These are phyloP conservation scores for Chiua virens DNA, from an alignment of 768 basidiomycete genomes.

Conservation along the genomic window DNA sequence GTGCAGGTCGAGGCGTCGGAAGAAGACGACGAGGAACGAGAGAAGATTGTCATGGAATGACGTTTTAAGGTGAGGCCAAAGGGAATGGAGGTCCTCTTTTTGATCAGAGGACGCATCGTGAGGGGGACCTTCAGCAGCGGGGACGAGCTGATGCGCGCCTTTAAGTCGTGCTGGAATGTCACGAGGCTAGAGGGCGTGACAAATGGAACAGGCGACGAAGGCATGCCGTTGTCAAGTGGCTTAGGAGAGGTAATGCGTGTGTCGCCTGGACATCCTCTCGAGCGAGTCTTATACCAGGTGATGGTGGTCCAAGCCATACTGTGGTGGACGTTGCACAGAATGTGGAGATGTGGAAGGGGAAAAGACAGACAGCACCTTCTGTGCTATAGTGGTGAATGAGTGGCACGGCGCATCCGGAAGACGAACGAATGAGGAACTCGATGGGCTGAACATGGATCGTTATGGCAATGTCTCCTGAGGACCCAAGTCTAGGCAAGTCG, in stretches of 20 bases:
- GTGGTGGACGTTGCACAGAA: constrained; percentile 19
- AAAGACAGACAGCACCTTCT: constrained; percentile 12
- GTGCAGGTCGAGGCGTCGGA: constrained; percentile 9
- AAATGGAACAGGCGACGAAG: constrained; percentile 26
- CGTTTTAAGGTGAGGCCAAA: constrained; percentile 24
- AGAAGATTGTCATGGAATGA: constrained; percentile 25
- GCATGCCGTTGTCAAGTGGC: constrained; percentile 22
- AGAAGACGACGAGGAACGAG: constrained; percentile 19
- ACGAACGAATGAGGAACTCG: constrained; percentile 10
- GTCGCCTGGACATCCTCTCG: constrained; percentile 7
- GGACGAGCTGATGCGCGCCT: constrained; percentile 26
- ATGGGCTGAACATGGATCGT: constrained; percentile 9
- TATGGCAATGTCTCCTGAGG: constrained; percentile 14
- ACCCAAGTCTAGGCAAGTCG: constrained; percentile 16
- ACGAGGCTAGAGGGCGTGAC: constrained; percentile 27
- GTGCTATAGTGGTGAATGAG: constrained; percentile 16
- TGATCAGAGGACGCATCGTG: constrained; percentile 26
- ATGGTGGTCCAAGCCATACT: constrained; percentile 17
- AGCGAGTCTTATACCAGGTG: constrained; percentile 20
- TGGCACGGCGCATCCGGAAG: constrained; percentile 7
- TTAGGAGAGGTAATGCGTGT: constrained; percentile 17
- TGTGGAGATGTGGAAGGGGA: constrained; percentile 9
- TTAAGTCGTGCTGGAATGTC: constrained; percentile 30
- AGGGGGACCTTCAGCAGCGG: constrained; percentile 27
- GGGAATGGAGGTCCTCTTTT: constrained; percentile 27